Evolutionary conservation across 2,329 filamentous ascomycete genomes (phyloP).

Genomic region (Sporothrix sp.): DNA sequence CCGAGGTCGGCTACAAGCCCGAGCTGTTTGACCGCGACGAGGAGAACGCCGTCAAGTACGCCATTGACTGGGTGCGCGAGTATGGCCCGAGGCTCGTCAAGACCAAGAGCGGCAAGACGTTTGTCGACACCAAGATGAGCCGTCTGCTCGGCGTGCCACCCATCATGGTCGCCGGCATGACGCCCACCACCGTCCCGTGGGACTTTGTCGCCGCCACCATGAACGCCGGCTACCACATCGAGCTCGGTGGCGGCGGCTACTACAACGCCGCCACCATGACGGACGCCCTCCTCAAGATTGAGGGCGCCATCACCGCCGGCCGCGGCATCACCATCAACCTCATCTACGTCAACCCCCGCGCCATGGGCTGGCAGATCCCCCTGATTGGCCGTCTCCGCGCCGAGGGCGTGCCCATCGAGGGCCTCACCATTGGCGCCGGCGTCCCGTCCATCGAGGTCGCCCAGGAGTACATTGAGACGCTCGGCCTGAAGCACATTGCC

Average conservation of each 20-base stretch:
- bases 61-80: conserved; percentile 95
- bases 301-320: conserved; percentile 71
- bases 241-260: conserved; percentile 83
- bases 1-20: conserved; percentile 93
- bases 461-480: conserved; percentile 85
- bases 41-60: conserved; percentile 88
- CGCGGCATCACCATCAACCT: conserved; percentile 83
- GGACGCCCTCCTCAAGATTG: conserved; percentile 72
- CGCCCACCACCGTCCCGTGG: conserved; percentile 78
- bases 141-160: conserved; percentile 75
- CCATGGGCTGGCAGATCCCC: conserved; percentile 89
- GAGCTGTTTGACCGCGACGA: conserved; percentile 96
- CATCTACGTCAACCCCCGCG: conserved; percentile 81
- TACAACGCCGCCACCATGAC: conserved; percentile 78
- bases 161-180: conserved; percentile 90
- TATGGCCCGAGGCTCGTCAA: conserved; percentile 87
- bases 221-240: conserved; percentile 91
- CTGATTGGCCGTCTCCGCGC: conserved; percentile 68
- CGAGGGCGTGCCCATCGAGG: conserved; percentile 84
- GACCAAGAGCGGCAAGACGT: conserved; percentile 80
- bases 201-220: conserved; percentile 88
- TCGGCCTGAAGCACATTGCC: conserved; percentile 83
- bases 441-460: conserved; percentile 90
- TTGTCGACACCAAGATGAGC: conserved; percentile 95
- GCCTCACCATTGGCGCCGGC: conserved; percentile 84